Conservation (phyloP, 2,329 filamentous ascomycete species). For the Lecanicillium sp. region DNA sequence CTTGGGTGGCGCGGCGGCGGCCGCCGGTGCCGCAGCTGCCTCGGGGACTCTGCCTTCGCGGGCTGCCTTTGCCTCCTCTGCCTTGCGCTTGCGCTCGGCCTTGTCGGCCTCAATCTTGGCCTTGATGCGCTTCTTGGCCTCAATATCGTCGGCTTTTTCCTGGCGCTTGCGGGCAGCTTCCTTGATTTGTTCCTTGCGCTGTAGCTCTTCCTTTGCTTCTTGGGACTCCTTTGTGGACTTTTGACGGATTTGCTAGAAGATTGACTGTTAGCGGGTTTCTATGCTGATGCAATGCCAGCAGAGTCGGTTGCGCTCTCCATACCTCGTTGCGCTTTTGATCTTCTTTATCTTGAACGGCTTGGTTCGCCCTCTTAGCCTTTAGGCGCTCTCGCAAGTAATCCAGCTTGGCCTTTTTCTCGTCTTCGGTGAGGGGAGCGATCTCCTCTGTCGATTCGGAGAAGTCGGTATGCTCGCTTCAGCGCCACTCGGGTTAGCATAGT, state of each 20-base stretch:
- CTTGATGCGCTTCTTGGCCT: constrained; percentile 82
- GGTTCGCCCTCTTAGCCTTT: constrained; percentile 62
- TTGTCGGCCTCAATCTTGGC: constrained; percentile 95
- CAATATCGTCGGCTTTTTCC: constrained; percentile 80
- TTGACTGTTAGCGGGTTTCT: constrained; percentile 12
- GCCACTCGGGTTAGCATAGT: background rate
- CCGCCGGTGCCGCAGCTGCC: constrained; percentile 33
- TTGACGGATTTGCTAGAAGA: constrained; percentile 57
- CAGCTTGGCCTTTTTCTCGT: constrained; percentile 79
- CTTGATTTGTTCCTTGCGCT: constrained; percentile 85
- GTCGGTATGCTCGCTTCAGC: constrained; percentile 67
- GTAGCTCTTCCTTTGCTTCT: constrained; percentile 82
- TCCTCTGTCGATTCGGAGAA: constrained; percentile 93
- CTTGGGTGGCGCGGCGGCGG: constrained; percentile 43
- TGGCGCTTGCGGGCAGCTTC: constrained; percentile 79
- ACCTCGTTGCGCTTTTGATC: constrained; percentile 84
- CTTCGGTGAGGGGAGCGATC: constrained; percentile 82
- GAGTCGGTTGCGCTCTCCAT: constrained; percentile 18
- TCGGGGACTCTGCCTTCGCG: constrained; percentile 65
- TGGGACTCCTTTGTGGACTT: constrained; percentile 88
- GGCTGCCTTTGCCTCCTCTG: constrained; percentile 77
- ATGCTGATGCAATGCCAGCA: background rate
- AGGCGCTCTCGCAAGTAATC: constrained; percentile 67
- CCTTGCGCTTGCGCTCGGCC: constrained; percentile 77
- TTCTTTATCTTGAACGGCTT: constrained; percentile 68